A percentile compares a stretch with the other conserved stretches of the same genome.
Conservation (phyloP, 768 basidiomycete species). For the Collybia nuda region DNA sequence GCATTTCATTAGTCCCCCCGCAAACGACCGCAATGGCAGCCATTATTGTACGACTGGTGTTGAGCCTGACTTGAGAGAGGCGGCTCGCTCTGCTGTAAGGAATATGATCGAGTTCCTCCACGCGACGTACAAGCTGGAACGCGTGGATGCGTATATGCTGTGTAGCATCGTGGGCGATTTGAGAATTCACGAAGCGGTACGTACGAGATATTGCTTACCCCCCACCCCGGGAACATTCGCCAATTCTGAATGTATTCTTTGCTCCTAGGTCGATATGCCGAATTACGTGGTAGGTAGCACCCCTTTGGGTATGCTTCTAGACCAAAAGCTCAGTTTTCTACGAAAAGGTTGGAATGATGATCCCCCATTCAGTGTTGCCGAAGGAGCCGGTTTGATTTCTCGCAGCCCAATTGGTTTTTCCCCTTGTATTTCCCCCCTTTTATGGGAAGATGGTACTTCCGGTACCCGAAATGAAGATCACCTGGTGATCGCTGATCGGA, state of each 20-base stretch:
- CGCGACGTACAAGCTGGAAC: conserved; percentile 38
- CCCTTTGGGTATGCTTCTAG: not conserved
- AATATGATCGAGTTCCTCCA: conserved; percentile 55
- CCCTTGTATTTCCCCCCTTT: too few relatives aligned
- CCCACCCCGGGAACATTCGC: too few relatives aligned
- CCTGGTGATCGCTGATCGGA: too few relatives aligned
- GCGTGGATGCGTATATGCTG: conserved; percentile 58
- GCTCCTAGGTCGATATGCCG: conserved; percentile 60
- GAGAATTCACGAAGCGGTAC: conserved; percentile 58
- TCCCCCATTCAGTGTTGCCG: conserved; percentile 42
- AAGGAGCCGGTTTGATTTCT: too few relatives aligned
- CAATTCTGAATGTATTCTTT: too few relatives aligned
- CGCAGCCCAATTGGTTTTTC: too few relatives aligned
- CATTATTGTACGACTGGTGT: conserved; percentile 63
- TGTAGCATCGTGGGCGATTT: conserved; percentile 62
- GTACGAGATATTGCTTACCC: too few relatives aligned
- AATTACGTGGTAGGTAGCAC: conserved; percentile 61
- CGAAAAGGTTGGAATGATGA: conserved; percentile 54
- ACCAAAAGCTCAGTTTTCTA: not conserved
- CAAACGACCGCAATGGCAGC: conserved; percentile 29
- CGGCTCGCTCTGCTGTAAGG: conserved; percentile 54
- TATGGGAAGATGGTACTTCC: too few relatives aligned
- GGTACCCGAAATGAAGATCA: too few relatives aligned
- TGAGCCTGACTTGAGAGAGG: conserved; percentile 53
- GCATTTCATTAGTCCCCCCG: conserved; percentile 42